Conservation (phyloP, 2,329 filamentous ascomycete genomes). For the Neurospora sp. region DNA sequence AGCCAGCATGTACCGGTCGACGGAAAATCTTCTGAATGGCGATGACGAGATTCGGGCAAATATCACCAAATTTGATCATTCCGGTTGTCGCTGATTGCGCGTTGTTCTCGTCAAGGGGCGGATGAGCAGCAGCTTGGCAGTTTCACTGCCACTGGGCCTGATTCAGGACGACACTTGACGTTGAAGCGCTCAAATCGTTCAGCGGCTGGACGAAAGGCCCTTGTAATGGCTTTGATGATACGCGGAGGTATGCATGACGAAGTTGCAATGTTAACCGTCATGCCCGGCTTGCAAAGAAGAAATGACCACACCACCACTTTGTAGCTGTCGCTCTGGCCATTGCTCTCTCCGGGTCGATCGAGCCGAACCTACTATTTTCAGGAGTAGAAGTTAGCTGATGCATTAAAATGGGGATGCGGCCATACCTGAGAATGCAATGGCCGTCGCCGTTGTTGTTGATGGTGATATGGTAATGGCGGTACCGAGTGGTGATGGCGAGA, state of each 20-base stretch:
- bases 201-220: neutral
- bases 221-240: neutral
- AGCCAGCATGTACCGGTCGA: neutral
- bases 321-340: neutral
- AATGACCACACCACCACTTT: neutral
- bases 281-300: neutral
- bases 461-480: neutral
- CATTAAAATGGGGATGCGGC: neutral
- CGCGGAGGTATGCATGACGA: neutral
- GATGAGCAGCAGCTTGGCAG: neutral
- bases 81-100: neutral
- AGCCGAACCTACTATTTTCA: neutral
- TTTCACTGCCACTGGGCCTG: neutral
- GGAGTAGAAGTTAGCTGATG: no score
- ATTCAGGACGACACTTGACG: neutral
- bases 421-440: neutral
- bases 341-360: neutral
- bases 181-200: neutral
- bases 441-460: neutral
- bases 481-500: neutral
- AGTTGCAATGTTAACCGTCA: neutral
- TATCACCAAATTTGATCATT: neutral
- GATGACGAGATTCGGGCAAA: neutral
- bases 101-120: neutral
- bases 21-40: neutral